phyloP scores from a whole-genome alignment of 495 filamentous ascomycete species.

The Talaromyces adpressus region DNA sequence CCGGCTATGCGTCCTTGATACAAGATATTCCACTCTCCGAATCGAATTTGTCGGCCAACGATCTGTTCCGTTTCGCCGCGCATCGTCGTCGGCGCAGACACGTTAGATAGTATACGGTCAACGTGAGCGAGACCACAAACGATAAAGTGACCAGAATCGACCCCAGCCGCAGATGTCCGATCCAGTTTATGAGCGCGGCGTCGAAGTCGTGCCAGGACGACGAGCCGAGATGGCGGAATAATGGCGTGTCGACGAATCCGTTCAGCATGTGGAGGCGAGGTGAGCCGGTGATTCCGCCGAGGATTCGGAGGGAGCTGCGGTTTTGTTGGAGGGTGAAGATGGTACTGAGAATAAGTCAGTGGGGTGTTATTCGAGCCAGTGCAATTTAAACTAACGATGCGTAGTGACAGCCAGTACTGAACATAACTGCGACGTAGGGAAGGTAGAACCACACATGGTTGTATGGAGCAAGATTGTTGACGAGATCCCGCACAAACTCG shows the following conservation, averaged over 20 bases:
- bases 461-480: constrained; percentile 23
- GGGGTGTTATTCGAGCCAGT: no score
- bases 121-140: background rate
- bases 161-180: background rate
- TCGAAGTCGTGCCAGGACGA: constrained; percentile 40
- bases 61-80: background rate
- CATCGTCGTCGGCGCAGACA: background rate
- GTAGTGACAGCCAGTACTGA: constrained; percentile 37
- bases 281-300: constrained; percentile 19
- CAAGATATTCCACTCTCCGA: background rate
- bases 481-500: constrained; percentile 23
- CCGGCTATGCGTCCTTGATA: constrained; percentile 4
- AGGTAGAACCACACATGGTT: constrained; percentile 31
- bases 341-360: background rate
- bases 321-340: constrained; percentile 28
- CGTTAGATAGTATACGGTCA: background rate
- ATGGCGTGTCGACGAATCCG: constrained; percentile 32
- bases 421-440: constrained; percentile 37
- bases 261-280: constrained; percentile 34
- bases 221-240: constrained; percentile 38
- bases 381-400: constrained; percentile 19
- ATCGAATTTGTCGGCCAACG: background rate
- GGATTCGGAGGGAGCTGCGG: constrained; percentile 26
- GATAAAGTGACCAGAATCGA: background rate
- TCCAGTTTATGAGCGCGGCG: constrained; percentile 13